Base-by-base conservation (phyloP, 2,329 filamentous ascomycete genomes). In the Colletotrichum cereale region DNA sequence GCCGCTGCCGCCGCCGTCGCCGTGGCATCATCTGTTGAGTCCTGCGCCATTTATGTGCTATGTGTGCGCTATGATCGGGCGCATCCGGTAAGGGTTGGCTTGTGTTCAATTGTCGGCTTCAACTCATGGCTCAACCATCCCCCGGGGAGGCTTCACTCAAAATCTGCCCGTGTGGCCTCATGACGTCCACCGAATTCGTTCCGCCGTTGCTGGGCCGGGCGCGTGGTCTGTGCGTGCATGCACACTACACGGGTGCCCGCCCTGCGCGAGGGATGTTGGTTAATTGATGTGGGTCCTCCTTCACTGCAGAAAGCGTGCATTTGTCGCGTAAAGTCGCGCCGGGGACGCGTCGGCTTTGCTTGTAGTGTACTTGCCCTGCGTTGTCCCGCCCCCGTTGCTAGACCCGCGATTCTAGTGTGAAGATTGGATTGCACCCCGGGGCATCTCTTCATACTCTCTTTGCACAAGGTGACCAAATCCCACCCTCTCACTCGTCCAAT, bases 291-390 rank as follows among this genome's bases (percentile, higher is more conserved):
- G 64, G 55, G 50, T 16, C 58, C n/a, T 5, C 52, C 42, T 56
- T 53, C 14, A 31, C 52, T 24, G 29, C 31, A 42, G 34, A 65
- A 44, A 67, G 67, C 62, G 66, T 63, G 70, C 66, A 52, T 34
- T 21, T 42, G 61, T 73, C 73, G 73, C 73, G 73, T 74, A 68
- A 71, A 72, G 64, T 62, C 73, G 73, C 73, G 73, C 56, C 58
- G 4, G 8, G n/a, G 26, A 69, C 73, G 73, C 73, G 73, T 72
- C 61, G 56, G 55, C 50, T 53, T 42, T 62, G 34, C 66, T 57
- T 38, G 29, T 24, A 36, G 16, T 26, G 12, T 26, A 52, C 31
- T 44, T 48, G 44, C 31, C 58, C 31, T 68, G 50, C 48, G 40
- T 34, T 57, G 47, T 38, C 44, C 69, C 69, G 47, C 67, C 50